Conservation (phyloP, 2,329 filamentous ascomycete genomes). For the Lasiodiplodia sp. region DNA sequence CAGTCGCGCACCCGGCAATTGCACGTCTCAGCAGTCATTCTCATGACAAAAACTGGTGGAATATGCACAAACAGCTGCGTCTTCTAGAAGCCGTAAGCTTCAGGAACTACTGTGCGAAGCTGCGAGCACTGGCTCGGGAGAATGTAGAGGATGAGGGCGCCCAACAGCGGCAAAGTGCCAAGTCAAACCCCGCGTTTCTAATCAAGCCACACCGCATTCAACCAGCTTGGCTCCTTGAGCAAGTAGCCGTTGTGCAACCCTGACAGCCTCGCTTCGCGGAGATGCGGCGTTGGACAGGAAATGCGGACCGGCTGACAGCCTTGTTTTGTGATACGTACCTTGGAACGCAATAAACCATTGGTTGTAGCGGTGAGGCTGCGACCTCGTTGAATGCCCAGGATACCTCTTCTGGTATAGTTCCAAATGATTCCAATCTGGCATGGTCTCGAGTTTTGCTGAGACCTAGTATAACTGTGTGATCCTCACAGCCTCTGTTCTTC, state of each 20-base stretch:
- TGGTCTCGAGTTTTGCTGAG: not conserved
- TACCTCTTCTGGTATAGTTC: not conserved
- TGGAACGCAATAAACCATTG: not conserved
- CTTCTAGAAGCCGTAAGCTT: not conserved
- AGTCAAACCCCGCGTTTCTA: conserved; percentile 28
- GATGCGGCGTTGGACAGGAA: conserved; percentile 1
- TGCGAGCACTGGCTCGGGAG: not conserved
- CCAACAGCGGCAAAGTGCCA: not conserved
- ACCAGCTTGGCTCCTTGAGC: conserved; percentile 14
- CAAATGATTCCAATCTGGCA: too few relatives aligned
- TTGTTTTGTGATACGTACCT: conserved; percentile 7
- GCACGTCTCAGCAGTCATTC: not conserved
- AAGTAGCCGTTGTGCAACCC: not conserved
- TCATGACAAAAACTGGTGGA: not conserved
- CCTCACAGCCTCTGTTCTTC: not conserved
- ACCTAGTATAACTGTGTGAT: not conserved
- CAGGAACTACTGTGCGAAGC: not conserved
- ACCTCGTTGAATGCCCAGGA: not conserved
- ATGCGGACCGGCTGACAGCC: conserved; percentile 8
- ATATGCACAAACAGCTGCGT: not conserved
- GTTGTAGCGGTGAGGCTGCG: conserved; percentile 1
- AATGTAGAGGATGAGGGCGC: not conserved
- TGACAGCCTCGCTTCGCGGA: conserved; percentile 1
- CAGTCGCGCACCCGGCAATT: not conserved
- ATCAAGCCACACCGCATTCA: conserved; percentile 27